Evolutionary conservation across 805 yeast genomes (phyloP), one percentile per base, ranked within the genome.

Genomic region (Kuraishia piskuri): DNA sequence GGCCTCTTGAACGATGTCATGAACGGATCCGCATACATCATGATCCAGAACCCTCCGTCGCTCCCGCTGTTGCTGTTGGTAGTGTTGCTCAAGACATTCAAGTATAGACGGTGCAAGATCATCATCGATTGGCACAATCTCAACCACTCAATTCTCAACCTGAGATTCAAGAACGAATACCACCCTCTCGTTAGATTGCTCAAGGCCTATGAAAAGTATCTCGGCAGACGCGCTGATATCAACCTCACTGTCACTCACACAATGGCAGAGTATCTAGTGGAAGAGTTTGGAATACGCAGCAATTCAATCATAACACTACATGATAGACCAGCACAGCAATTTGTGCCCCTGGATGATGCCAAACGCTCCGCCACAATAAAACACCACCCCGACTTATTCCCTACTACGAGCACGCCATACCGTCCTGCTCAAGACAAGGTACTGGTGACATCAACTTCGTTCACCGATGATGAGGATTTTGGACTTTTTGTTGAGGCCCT

Each of bases 71-170:
- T 94, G 17, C 78, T 87, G 0, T 71, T 91, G 2, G 75, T 82
- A 0, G 77, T 86, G 1, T 22, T 84, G 1, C 82, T 79, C 63
- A 77, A 79, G 54, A 23, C 23, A 5, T 46, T 53, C n/a, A 50
- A 52, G 53, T 68, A 81, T 47, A 77, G 80, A 12, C 75, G 82
- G 2, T 74, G 91, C 3, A 76, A 78, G 61, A 68, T 92, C 22
- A 76, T 94, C 21, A 80, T 94, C 50, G 99, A 94, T 68, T 94
- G 99, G 99, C 99, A 94, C 68, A 94, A 94, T 67, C 74, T 94
- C 60, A 96, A 95, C 46, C 92, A 80, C 67, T 80, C 96, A 1
- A 88, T 94, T 24, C 68, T 94, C 54, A 84, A 86, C 52, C 65
- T 92, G 62, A 82, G 82, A 59, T 80, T 82, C 58, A 63, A 75